Evolutionary conservation across 129 eudicot genomes (phyloP).

Genomic region (Pittosporum tobira): DNA sequence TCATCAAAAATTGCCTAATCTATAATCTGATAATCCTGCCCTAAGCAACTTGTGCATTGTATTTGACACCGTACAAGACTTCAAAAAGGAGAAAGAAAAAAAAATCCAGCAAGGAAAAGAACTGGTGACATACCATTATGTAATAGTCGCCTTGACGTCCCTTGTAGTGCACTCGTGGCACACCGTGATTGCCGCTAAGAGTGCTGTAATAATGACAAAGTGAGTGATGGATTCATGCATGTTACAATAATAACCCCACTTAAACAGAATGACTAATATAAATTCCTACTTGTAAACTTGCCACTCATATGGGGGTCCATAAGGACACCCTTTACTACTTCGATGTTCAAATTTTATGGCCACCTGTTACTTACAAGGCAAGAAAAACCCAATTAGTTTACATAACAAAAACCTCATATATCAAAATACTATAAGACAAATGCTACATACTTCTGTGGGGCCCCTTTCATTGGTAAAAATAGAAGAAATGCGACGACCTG

Average conservation of each 20-base stretch:
- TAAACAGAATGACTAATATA: background rate
- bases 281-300: slow-evolving; percentile 81
- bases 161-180: slow-evolving; percentile 78
- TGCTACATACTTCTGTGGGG: slow-evolving; percentile 53
- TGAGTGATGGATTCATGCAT: background rate
- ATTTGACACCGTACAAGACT: background rate
- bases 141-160: slow-evolving; percentile 77
- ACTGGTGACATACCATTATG: slow-evolving; percentile 47
- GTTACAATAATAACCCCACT: background rate
- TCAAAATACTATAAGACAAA: background rate
- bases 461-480: slow-evolving; percentile 58
- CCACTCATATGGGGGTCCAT: slow-evolving; percentile 94
- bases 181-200: slow-evolving; percentile 90
- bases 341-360: slow-evolving; percentile 81
- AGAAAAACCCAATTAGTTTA: background rate
- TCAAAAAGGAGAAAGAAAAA: too few relatives aligned
- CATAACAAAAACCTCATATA: background rate
- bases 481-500: slow-evolving; percentile 58
- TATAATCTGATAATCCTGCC: too few relatives aligned
- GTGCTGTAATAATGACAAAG: slow-evolving; percentile 26
- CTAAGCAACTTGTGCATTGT: background rate
- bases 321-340: slow-evolving; percentile 86
- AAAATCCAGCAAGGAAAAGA: background rate
- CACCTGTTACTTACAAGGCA: slow-evolving; percentile 32
- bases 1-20: background rate